Base-by-base conservation (phyloP, 768 basidiomycete species). In the Sporobolomyces roseus region DNA sequence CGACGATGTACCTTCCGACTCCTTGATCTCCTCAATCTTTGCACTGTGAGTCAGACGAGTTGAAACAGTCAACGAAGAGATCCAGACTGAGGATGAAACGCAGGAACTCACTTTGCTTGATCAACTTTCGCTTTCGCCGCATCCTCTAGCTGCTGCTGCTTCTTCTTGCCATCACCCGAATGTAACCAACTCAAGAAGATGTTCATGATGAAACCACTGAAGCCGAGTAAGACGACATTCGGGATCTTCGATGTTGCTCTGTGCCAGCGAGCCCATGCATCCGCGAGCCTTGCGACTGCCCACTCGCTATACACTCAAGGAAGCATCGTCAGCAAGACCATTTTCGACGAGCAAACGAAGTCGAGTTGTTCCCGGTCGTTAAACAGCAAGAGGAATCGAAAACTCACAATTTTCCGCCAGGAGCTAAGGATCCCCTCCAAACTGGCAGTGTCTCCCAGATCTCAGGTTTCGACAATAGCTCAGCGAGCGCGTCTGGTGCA, bases 131-230 rank as follows among this genome's bases (percentile, higher is more conserved):
- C 38, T 41, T 41, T 41, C 38, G 38, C 38, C 17, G 38, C 38
- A 41, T 9, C 45, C 36, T n/a, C n/a, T n/a, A n/a, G n/a, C n/a
- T n/a, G n/a, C n/a, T n/a, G n/a, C n/a, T n/a, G n/a, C n/a, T 60
- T 60, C 43, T 60, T 49, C 30, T 33, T 35, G 9, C 14, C 54
- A 36, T 60, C 58, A 27, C n/a, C 16, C 58, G 58, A 48, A n/a
- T 60, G 58, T 4, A 60, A 32, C 58, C 56, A 72, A 1, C 50
- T 36, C 6, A 72, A 33, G 30, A 66, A 65, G 17, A 73, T 54
- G 58, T 73, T 73, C 53, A 65, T 61, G 30, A 73, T 36, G 52
- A 69, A 59, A 2, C 71, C 71, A 6, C 54, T 59, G 36, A 73
- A 1, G 6, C 55, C 56, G n/a, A 73, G 58, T 0, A 68, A 52